phyloP scores from a whole-genome alignment of 495 filamentous ascomycete species.

The Cercophora scortea region DNA sequence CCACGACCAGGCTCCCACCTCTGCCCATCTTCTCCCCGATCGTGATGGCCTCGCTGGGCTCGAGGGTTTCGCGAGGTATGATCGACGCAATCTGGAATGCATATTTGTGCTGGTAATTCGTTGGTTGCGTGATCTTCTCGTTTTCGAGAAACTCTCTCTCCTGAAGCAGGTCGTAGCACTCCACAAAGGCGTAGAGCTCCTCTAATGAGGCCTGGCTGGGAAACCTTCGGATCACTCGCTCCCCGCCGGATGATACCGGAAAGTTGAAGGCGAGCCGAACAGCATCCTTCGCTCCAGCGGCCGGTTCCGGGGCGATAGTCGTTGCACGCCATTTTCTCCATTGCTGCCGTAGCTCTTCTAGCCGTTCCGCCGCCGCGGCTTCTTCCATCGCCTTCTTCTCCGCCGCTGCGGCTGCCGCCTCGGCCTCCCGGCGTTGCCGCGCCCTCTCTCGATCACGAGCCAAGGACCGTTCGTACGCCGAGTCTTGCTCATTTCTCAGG shows the following conservation, averaged over 20 bases:
- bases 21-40: constrained; percentile 67
- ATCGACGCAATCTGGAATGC: constrained; percentile 72
- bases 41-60: constrained; percentile 53
- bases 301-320: constrained; percentile 61
- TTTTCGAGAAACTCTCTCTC: constrained; percentile 23
- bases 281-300: constrained; percentile 51
- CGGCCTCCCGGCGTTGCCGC: constrained; percentile 63
- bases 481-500: constrained; percentile 77
- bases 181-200: constrained; percentile 92
- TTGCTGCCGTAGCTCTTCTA: constrained; percentile 49
- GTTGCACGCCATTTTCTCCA: constrained; percentile 79
- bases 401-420: constrained; percentile 55
- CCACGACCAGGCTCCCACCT: constrained; percentile 84
- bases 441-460: constrained; percentile 80
- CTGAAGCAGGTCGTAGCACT: constrained; percentile 68
- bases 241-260: constrained; percentile 50
- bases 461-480: constrained; percentile 84
- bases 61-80: constrained; percentile 73
- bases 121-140: constrained; percentile 43
- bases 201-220: constrained; percentile 57
- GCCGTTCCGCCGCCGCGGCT: constrained; percentile 53
- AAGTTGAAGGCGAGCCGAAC: constrained; percentile 80
- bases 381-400: constrained; percentile 47
- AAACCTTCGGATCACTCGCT: constrained; percentile 69
- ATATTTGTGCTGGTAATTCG: constrained; percentile 69